Conservation (phyloP, 2,329 filamentous ascomycete species). For the Neofusicoccum kwambonambiense region DNA sequence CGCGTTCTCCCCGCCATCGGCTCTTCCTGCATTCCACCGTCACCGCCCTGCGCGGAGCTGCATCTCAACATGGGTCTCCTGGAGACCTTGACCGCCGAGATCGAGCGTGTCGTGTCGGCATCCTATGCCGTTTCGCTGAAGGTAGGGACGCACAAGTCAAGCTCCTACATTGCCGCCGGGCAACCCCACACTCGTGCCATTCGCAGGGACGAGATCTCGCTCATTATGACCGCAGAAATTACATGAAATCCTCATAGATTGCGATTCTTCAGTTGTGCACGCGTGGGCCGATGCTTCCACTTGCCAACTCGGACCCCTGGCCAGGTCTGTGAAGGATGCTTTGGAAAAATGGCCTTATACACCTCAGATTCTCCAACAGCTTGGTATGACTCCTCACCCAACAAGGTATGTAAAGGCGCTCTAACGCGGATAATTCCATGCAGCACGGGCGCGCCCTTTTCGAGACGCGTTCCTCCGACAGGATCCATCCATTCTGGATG, state of each 20-base stretch:
- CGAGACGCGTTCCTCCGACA: conserved; percentile 30
- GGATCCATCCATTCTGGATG: conserved; percentile 32
- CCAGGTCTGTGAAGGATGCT: conserved; percentile 48
- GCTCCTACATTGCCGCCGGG: conserved; percentile 23
- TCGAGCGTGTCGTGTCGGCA: conserved; percentile 48
- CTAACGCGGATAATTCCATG: background rate
- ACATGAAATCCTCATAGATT: conserved; percentile 33
- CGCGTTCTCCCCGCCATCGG: conserved; percentile 1
- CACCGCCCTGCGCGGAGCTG: background rate
- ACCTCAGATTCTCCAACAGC: conserved; percentile 48
- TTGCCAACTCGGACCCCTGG: conserved; percentile 37
- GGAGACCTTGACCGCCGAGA: conserved; percentile 37
- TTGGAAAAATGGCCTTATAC: conserved; percentile 53
- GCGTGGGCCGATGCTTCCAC: conserved; percentile 48
- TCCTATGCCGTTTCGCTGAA: conserved; percentile 52
- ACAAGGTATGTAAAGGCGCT: too few species aligned
- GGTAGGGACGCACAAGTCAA: conserved; percentile 29
- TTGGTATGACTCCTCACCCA: conserved; percentile 40
- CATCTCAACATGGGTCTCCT: conserved; percentile 16
- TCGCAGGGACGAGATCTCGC: background rate
- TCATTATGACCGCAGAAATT: conserved; percentile 31
- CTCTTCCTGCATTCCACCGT: background rate
- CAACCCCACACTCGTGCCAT: background rate
- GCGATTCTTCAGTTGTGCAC: conserved; percentile 37
- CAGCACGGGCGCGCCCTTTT: conserved; percentile 22